These are phyloP conservation scores for Penicillium fuscoglaucum DNA, from an alignment of 2,329 filamentous ascomycete species.

Conservation along the genomic window DNA sequence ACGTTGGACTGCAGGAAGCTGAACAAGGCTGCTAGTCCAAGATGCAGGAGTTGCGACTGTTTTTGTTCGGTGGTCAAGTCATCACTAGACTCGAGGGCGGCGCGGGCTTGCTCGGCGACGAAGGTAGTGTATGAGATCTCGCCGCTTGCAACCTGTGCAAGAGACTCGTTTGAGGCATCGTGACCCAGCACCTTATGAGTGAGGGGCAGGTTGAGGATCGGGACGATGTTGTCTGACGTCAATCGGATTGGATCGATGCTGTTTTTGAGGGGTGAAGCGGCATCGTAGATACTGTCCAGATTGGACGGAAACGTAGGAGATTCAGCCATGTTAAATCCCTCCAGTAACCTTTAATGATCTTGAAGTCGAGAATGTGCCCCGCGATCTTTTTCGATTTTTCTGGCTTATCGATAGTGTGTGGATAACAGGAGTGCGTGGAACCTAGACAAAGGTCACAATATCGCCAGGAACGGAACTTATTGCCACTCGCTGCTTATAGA, in stretches of 20 bases:
- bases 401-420: slow-evolving; percentile 30
- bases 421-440: slow-evolving; percentile 16
- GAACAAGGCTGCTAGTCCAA: slow-evolving; percentile 69
- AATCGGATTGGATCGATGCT: slow-evolving; percentile 40
- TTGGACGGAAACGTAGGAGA: slow-evolving; percentile 27
- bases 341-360: slow-evolving; percentile 5
- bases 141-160: slow-evolving; percentile 33
- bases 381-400: slow-evolving; percentile 30
- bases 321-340: slow-evolving; percentile 29
- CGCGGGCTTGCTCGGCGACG: slow-evolving; percentile 36
- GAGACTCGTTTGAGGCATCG: slow-evolving; percentile 27
- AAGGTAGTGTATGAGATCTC: slow-evolving; percentile 42
- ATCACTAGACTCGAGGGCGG: slow-evolving; percentile 22
- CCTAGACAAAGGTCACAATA: accelerated
- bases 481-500: slow-evolving; percentile 1
- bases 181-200: slow-evolving; percentile 44
- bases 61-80: slow-evolving; percentile 29
- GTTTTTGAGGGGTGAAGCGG: slow-evolving; percentile 25
- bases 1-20: slow-evolving; percentile 84
- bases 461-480: slow-evolving; percentile 1
- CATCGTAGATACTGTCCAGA: slow-evolving; percentile 38
- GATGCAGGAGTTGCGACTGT: slow-evolving; percentile 49
- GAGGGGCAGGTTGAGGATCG: slow-evolving; percentile 37
- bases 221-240: slow-evolving; percentile 35
- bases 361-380: slow-evolving; percentile 24